Conservation (phyloP, 306 rosid genomes). For the Carpinus fangiana region DNA sequence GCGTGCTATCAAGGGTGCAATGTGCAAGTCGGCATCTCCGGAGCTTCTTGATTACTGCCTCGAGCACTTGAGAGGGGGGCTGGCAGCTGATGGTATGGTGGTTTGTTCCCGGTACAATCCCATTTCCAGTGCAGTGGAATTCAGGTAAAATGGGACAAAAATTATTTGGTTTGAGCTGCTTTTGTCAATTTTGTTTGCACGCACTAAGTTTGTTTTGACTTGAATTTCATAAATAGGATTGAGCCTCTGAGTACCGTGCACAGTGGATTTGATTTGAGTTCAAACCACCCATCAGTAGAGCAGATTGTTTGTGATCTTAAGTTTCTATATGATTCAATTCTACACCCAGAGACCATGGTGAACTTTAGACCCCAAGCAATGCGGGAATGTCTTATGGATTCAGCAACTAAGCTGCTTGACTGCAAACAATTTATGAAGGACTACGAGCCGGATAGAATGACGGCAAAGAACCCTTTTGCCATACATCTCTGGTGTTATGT, state of each 20-base stretch:
- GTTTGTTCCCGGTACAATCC: conserved; percentile 52
- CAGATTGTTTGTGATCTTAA: conserved; percentile 52
- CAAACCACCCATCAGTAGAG: conserved; percentile 40
- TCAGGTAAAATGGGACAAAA: conserved; percentile 40
- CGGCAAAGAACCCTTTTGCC: conserved; percentile 9
- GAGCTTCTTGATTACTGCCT: conserved; percentile 68
- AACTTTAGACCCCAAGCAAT: conserved; percentile 25
- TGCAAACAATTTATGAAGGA: conserved; percentile 78
- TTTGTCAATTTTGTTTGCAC: not conserved
- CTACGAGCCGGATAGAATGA: conserved; percentile 30
- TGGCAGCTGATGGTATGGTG: conserved; percentile 47
- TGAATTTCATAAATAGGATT: conserved; percentile 41
- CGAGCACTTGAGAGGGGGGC: conserved; percentile 53
- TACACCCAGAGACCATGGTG: conserved; percentile 59
- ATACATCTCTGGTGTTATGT: conserved; percentile 64
- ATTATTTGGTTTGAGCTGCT: not conserved
- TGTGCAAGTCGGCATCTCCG: conserved; percentile 44
- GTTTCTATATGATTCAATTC: conserved; percentile 46
- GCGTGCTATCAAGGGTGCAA: conserved; percentile 59
- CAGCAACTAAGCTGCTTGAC: conserved; percentile 71
- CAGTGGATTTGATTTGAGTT: conserved; percentile 20
- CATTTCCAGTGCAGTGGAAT: conserved; percentile 44
- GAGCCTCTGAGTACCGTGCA: conserved; percentile 22
- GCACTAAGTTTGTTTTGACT: not conserved
- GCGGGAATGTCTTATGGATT: conserved; percentile 45